Percentiles rank a stretch among this genome's conserved stretches.
Evolutionary conservation across 1,284 basidiomycete genomes (phyloP).

Genomic region (Leccinum insigne): DNA sequence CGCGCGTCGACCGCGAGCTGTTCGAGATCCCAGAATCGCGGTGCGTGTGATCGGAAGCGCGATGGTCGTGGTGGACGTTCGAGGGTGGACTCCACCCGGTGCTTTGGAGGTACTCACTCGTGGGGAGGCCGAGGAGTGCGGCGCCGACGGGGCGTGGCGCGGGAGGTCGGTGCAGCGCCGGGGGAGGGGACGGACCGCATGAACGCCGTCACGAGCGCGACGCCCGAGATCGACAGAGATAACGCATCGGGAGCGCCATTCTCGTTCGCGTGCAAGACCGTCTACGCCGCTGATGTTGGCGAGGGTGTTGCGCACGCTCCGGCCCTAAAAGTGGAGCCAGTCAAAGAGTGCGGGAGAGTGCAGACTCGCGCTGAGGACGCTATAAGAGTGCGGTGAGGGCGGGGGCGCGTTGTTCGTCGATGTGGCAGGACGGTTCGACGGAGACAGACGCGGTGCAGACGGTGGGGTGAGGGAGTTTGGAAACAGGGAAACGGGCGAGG

Average conservation of each 20-base stretch:
- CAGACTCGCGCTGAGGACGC: conserved; percentile 38
- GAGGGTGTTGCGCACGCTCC: conserved; percentile 72
- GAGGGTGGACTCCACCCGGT: too few species aligned
- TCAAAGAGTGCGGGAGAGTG: conserved; percentile 74
- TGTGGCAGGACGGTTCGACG: conserved; percentile 26
- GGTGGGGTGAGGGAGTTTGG: conserved; percentile 35
- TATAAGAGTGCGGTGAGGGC: conserved; percentile 9
- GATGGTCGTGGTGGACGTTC: not conserved
- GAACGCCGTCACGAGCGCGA: conserved; percentile 71
- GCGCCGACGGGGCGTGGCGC: conserved; percentile 36
- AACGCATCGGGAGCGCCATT: conserved; percentile 77
- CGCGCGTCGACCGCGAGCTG: conserved; percentile 19
- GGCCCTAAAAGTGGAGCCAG: conserved; percentile 81
- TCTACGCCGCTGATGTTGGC: conserved; percentile 76
- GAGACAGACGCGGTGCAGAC: conserved; percentile 31
- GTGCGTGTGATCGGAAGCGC: conserved; percentile 11
- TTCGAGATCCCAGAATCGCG: conserved; percentile 25
- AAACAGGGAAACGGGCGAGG: conserved; percentile 38
- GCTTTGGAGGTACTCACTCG: too few species aligned
- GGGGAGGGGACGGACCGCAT: conserved; percentile 51
- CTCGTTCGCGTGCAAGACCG: conserved; percentile 73
- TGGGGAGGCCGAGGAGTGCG: too few species aligned
- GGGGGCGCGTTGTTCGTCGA: conserved; percentile 7
- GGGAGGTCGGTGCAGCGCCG: conserved; percentile 57
- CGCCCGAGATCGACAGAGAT: conserved; percentile 76